A percentile compares a stretch with the other conserved stretches of the same genome.
Conservation (phyloP, 352 stramenopile species). For the Ophiocytium majus region DNA sequence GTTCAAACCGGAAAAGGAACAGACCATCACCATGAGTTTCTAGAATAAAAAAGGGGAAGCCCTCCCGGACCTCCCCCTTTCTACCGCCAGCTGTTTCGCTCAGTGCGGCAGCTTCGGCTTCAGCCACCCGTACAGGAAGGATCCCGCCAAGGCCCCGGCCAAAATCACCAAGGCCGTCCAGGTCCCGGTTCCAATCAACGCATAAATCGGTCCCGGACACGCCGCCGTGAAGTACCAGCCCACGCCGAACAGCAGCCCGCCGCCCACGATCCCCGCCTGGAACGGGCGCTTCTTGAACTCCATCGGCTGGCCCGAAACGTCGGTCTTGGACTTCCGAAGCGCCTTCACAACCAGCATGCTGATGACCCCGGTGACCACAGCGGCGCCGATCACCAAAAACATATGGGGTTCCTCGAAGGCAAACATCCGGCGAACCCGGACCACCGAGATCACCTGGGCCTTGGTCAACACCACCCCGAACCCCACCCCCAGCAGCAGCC, state of each 20-base stretch:
- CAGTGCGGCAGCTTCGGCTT: background rate
- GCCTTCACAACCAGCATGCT: background rate
- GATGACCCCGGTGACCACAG: background rate
- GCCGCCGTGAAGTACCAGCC: background rate
- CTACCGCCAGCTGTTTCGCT: no score
- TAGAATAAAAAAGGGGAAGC: no score
- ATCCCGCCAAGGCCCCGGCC: background rate
- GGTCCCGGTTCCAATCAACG: background rate
- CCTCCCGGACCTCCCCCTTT: no score
- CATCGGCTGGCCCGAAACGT: background rate
- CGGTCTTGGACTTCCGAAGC: background rate
- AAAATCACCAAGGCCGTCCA: background rate
- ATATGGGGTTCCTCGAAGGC: background rate
- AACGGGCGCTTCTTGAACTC: background rate
- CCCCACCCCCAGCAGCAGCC: background rate
- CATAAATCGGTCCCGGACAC: background rate
- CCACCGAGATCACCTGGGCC: background rate
- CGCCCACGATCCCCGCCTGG: background rate
- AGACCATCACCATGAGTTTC: no score
- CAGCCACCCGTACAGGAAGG: background rate
- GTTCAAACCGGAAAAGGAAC: no score
- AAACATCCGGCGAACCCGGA: background rate
- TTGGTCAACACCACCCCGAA: background rate
- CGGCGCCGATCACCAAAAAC: background rate
- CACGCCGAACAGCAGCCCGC: background rate